Conservation (phyloP, 2,329 filamentous ascomycete species). For the Cadophora sp. region DNA sequence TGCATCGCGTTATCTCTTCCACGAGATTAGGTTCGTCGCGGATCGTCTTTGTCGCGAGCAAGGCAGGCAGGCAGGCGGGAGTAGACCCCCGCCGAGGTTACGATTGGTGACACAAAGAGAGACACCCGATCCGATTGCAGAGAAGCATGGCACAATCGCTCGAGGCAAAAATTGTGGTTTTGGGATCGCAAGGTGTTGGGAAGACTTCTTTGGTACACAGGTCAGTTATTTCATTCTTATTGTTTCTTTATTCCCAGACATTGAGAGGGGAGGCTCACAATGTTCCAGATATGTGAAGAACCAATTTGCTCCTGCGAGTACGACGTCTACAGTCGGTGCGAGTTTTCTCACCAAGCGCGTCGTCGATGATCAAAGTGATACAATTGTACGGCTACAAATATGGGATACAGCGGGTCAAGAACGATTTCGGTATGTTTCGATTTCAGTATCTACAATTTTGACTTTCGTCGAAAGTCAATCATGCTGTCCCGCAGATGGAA, state of each 20-base stretch:
- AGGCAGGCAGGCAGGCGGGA: too few species aligned
- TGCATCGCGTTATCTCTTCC: background rate
- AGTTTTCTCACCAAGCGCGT: conserved; percentile 83
- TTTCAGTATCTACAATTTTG: background rate
- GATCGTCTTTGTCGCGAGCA: too few species aligned
- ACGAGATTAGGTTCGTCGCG: background rate
- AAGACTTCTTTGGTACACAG: conserved; percentile 81
- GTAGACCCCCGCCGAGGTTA: too few species aligned
- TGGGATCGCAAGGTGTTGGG: conserved; percentile 80
- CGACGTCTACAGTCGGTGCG: conserved; percentile 74
- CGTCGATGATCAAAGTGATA: conserved; percentile 83
- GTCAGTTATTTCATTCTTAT: conserved; percentile 48
- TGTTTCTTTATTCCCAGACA: too few species aligned
- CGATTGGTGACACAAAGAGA: conserved; percentile 1
- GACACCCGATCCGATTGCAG: background rate
- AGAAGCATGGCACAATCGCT: conserved; percentile 57
- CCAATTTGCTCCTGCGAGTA: conserved; percentile 43
- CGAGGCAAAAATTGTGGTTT: conserved; percentile 84
- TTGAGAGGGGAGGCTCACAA: background rate
- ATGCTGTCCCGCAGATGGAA: background rate
- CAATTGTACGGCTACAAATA: conserved; percentile 88
- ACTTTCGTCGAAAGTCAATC: conserved; percentile 1
- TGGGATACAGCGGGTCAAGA: conserved; percentile 98
- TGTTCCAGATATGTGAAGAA: conserved; percentile 57
- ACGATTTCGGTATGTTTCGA: conserved; percentile 69